A percentile compares a stretch with the other conserved stretches of the same genome.
phyloP scores from a whole-genome alignment of 768 basidiomycete species.

The Tephrocybe sp. region DNA sequence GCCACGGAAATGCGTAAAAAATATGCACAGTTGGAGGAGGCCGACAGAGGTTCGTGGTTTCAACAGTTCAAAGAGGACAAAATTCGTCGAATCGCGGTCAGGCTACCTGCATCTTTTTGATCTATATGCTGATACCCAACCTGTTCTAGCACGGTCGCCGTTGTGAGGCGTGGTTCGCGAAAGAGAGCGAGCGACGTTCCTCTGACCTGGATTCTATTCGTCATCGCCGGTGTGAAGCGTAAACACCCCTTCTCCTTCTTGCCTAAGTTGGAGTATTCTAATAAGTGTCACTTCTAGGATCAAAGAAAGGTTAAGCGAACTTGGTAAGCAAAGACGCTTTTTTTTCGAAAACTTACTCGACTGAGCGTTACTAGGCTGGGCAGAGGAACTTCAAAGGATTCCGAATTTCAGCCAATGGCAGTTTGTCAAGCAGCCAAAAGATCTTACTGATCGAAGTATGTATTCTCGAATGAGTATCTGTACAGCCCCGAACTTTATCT shows the following conservation, averaged over 20 bases:
- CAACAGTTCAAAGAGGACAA: background rate
- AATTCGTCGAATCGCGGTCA: background rate
- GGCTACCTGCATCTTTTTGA: background rate
- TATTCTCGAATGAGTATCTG: too few species aligned
- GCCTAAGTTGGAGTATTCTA: background rate
- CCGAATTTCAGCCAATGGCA: background rate
- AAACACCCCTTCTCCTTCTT: background rate
- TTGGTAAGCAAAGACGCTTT: background rate
- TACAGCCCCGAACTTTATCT: background rate
- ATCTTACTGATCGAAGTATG: slow-evolving; percentile 7
- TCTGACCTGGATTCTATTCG: background rate
- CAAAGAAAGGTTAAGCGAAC: background rate
- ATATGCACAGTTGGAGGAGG: too few species aligned
- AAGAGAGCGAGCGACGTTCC: background rate
- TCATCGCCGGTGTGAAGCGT: slow-evolving; percentile 1
- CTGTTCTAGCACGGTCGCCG: background rate
- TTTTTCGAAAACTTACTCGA: background rate
- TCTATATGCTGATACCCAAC: background rate
- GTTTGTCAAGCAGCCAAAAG: background rate
- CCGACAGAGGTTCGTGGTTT: too few species aligned
- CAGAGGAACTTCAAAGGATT: background rate
- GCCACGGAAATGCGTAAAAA: too few species aligned
- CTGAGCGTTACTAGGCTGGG: background rate
- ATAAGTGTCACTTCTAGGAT: background rate
- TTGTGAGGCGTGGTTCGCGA: background rate